Percentiles rank a stretch among this genome's conserved stretches.
Evolutionary conservation across 768 basidiomycete genomes (phyloP).

Genomic region (Mycena galopus): DNA sequence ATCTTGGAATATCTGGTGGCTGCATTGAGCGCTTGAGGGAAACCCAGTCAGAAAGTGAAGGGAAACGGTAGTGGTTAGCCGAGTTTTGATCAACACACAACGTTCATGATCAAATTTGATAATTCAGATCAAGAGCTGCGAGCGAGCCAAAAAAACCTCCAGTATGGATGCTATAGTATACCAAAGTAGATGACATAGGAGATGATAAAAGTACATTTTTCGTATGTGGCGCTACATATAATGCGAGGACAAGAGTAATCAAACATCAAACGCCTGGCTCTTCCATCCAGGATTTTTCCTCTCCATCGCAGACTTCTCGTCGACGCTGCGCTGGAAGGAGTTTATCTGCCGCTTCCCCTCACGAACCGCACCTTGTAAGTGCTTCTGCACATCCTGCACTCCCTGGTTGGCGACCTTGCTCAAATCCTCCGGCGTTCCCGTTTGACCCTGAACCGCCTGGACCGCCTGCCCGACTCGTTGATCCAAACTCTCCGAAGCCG

Average conservation of each 20-base stretch:
- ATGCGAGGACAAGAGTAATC: not conserved
- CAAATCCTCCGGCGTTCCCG: conserved; percentile 26
- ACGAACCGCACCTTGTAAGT: conserved; percentile 35
- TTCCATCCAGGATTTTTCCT: conserved; percentile 49
- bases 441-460: conserved; percentile 40
- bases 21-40: too few species aligned
- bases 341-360: conserved; percentile 40
- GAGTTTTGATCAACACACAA: too few species aligned
- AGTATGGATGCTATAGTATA: too few species aligned
- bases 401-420: conserved; percentile 36
- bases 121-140: too few species aligned
- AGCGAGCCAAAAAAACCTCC: too few species aligned
- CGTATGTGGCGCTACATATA: not conserved
- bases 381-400: conserved; percentile 38
- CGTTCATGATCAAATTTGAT: too few species aligned
- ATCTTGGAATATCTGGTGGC: too few species aligned
- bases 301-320: conserved; percentile 49
- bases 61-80: too few species aligned
- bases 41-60: too few species aligned
- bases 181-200: not conserved
- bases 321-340: conserved; percentile 48
- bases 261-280: conserved; percentile 52
- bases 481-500: conserved; percentile 56
- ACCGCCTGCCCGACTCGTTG: conserved; percentile 50
- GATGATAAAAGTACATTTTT: not conserved